Base-by-base conservation (phyloP, 306 rosid genomes). In the Spatholobus suberectus region DNA sequence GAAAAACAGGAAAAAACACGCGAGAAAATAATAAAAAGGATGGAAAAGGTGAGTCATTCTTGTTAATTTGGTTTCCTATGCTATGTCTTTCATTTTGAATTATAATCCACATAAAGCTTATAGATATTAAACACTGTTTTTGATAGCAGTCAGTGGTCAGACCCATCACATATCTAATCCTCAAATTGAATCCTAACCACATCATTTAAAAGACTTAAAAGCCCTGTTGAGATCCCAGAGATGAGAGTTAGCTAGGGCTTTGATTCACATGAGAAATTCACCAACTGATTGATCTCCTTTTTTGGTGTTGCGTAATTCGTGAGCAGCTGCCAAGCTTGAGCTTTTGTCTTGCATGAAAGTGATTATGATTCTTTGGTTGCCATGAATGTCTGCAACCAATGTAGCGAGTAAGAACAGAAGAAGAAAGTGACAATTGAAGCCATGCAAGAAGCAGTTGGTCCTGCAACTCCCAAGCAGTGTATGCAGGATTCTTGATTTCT, bases 1-100 rank as follows among this genome's bases (percentile, higher is more conserved):
- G 99, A 95, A 52, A 95, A 88, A 86, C 99, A 93, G 86, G 93
- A 88, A 81, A 95, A 91, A 89, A 93, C 98, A 61, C 98, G 94
- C 52, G 98, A 90, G 37, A 95, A 95, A 83, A 57, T 95, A 79
- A 76, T 89, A 35, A 95, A 95, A 90, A 93, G 99, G 85, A 86
- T 90, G 83, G 99, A 92, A 86, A 95, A 93, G 93, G 99, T 78
- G 68, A 70, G 93, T 81, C 75, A 55, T 80, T 61, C 76, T 59
- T 75, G 58, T 32, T 66, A 32, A 58, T 82, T 73, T 77, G 24
- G 20, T 65, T 63, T 82, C 43, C 34, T 20, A n/a, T 17, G 32
- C 14, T 21, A 3, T 63, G 65, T 20, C 35, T 55, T 81, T 47
- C 61, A 11, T 73, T 34, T 76, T 79, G 54, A 70, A 70, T 59